Base-by-base conservation (phyloP, 2,329 filamentous ascomycete genomes). In the Juglanconis oblonga region DNA sequence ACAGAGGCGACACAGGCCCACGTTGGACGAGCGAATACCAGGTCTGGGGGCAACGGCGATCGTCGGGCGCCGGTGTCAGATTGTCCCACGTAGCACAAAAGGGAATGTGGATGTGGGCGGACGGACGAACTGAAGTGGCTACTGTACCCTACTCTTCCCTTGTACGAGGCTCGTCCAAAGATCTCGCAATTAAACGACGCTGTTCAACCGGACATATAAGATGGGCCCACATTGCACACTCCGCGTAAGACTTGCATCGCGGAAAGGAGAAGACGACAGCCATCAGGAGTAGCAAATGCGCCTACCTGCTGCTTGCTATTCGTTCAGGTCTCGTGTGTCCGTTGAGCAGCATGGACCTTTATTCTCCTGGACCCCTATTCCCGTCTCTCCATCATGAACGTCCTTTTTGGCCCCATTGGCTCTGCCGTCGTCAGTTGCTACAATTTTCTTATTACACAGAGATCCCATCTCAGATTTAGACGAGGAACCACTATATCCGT, bases 401-500 rank as follows among this genome's bases (percentile, higher is more conserved):
- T 24, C 36, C 33, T 38, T 9, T 48, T 11, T n/a, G 11, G 32
- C 38, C 35, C 31, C 55, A 35, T 9, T 38, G 38, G 24, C 50
- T 14, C 29, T 35, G 17, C 48, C 17, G n/a, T 24, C 8, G 17
- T 31, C 14, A 24, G 35, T 32, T 31, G 33, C 49, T 58, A 17
- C 56, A 58, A 50, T 14, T 29, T 17, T 11, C 24, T 31, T 35
- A 57, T 59, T 57, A 61, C 59, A 62, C 54, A 57, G 42, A 64
- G 52, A 62, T 64, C 54, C 44, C 54, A 58, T 61, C 58, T 57
- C 24, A 61, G 51, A 59, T 57, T 64, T 64, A 64, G 60, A 64
- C 62, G 62, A 64, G 60, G 57, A 61, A 52, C 36, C 60, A 64
- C 62, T 64, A 54, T 64, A 64, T 64, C 48, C 48, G 56, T 54